A percentile compares a stretch with the other conserved stretches of the same genome.
phyloP scores from a whole-genome alignment of 2,329 filamentous ascomycete genomes.

The Fusarium torulosum region DNA sequence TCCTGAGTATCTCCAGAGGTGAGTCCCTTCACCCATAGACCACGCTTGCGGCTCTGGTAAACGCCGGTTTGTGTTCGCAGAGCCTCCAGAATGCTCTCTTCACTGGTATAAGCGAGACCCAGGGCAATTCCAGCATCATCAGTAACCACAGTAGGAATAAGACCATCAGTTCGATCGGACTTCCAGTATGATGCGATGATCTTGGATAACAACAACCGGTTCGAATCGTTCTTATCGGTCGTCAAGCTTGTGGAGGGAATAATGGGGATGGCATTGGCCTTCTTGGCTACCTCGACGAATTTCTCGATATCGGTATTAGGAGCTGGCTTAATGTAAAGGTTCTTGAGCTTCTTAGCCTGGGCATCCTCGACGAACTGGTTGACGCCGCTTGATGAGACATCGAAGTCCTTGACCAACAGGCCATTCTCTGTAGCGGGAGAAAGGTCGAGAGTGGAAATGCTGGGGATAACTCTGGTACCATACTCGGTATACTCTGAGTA shows the following conservation, averaged over 20 bases:
- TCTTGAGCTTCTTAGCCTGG: slow-evolving; percentile 60
- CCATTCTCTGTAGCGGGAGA: slow-evolving; percentile 62
- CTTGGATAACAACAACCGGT: slow-evolving; percentile 70
- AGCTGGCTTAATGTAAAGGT: slow-evolving; percentile 64
- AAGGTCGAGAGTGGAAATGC: slow-evolving; percentile 61
- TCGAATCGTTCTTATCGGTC: slow-evolving; percentile 71
- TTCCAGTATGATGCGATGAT: slow-evolving; percentile 81
- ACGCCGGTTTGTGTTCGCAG: slow-evolving; percentile 83
- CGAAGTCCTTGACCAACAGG: slow-evolving; percentile 66
- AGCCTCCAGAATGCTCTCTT: slow-evolving; percentile 89
- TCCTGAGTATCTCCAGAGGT: slow-evolving; percentile 95
- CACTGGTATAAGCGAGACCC: slow-evolving; percentile 93
- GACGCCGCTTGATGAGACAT: slow-evolving; percentile 57
- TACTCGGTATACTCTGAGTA: slow-evolving; percentile 70
- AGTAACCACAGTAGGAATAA: slow-evolving; percentile 91
- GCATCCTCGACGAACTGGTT: slow-evolving; percentile 60
- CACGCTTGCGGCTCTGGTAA: slow-evolving; percentile 95
- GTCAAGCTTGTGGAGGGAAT: slow-evolving; percentile 79
- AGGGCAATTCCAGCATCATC: slow-evolving; percentile 88
- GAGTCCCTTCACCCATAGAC: slow-evolving; percentile 96
- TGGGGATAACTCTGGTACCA: slow-evolving; percentile 67
- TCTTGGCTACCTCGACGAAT: slow-evolving; percentile 62
- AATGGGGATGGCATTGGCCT: slow-evolving; percentile 75
- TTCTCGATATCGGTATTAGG: slow-evolving; percentile 60
- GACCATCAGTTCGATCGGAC: slow-evolving; percentile 84